Evolutionary conservation across 2,329 filamentous ascomycete species (phyloP), one percentile per base, ranked within the genome.

Genomic region (Nemania sp.): DNA sequence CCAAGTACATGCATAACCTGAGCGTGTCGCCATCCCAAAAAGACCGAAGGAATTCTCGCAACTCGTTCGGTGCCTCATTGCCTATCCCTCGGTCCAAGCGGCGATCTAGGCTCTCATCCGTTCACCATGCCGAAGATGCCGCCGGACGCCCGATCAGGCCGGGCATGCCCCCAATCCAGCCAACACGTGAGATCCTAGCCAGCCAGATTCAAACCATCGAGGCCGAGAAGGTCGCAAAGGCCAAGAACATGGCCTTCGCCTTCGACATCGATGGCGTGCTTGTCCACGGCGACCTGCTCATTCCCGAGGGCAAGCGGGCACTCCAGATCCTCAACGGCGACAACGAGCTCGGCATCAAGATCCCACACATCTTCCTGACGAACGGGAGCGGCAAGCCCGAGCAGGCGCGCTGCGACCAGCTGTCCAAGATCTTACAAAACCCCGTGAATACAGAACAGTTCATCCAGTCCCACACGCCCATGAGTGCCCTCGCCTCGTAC

Each of bases 221-320:
- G 67, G 76, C 82, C 58, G 83, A 87, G 68, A 90, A 89, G 78
- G 88, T 90, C 15, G 77, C 77, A 32, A 82, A 83, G 59, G 89
- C 88, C 60, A 91, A 91, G 82, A 87, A 91, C 78, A 91, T 92
- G 88, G 87, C 88, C 6, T 92, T 92, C 66, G 90, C 88, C 69
- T 93, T 92, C 66, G 90, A 92, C 75, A 88, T 90, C 61, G 90
- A 92, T 69, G 89, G 89, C 79, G 89, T 92, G 60, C 80, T 91
- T 21, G 88, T 90, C 58, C 88, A 90, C 75, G 88, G 88, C 70
- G 87, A 89, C 76, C 81, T 87, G 59, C 77, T 89, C 60, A 90
- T 91, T 64, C 86, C 87, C 43, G 83, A 90, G 76, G 88, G 86
- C 62, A 80, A 83, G 70, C 81, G 84, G 59, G 85, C 84, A 13